A percentile compares a stretch with the other conserved stretches of the same genome.
Evolutionary conservation across 495 filamentous ascomycete genomes (phyloP).

Genomic region (Polyplosphaeria fusca): DNA sequence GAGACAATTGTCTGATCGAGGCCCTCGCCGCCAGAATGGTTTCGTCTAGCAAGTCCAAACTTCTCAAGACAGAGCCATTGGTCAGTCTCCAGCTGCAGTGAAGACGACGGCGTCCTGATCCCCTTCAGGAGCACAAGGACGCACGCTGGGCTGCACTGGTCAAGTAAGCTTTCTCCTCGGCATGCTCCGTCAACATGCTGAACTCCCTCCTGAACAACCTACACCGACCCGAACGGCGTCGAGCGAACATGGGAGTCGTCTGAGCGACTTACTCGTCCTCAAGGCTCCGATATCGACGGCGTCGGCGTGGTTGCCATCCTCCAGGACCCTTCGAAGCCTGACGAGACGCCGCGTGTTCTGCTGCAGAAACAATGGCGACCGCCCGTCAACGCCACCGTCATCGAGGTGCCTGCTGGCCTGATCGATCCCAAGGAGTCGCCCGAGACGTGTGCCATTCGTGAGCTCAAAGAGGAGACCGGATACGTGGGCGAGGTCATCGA

Average conservation of each 20-base stretch:
- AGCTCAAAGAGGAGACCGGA: conserved; percentile 87
- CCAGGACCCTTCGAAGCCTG: conserved; percentile 64
- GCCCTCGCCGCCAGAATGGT: neutral
- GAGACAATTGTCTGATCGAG: too few relatives aligned
- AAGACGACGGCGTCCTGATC: conserved; percentile 9
- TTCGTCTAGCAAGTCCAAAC: conserved; percentile 22
- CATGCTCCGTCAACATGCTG: neutral
- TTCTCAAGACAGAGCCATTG: conserved; percentile 36
- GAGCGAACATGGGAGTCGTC: conserved; percentile 35
- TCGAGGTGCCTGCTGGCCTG: conserved; percentile 83
- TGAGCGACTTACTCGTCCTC: conserved; percentile 34
- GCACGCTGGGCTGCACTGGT: conserved; percentile 34
- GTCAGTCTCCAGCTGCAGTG: conserved; percentile 16
- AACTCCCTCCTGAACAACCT: conserved; percentile 27
- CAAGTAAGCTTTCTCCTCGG: conserved; percentile 22
- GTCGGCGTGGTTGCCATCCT: conserved; percentile 88
- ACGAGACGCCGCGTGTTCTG: conserved; percentile 53
- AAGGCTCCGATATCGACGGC: conserved; percentile 66
- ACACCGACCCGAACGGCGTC: conserved; percentile 33
- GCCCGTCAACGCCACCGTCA: conserved; percentile 69
- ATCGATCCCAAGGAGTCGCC: conserved; percentile 78
- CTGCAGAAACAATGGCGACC: conserved; percentile 74
- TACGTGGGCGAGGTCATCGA: conserved; percentile 57
- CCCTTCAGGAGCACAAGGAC: conserved; percentile 31
- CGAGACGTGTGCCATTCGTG: conserved; percentile 73